Percentiles rank a stretch among this genome's conserved stretches.
phyloP scores from a whole-genome alignment of 768 basidiomycete genomes.

The Rhodotorula paludigena region DNA sequence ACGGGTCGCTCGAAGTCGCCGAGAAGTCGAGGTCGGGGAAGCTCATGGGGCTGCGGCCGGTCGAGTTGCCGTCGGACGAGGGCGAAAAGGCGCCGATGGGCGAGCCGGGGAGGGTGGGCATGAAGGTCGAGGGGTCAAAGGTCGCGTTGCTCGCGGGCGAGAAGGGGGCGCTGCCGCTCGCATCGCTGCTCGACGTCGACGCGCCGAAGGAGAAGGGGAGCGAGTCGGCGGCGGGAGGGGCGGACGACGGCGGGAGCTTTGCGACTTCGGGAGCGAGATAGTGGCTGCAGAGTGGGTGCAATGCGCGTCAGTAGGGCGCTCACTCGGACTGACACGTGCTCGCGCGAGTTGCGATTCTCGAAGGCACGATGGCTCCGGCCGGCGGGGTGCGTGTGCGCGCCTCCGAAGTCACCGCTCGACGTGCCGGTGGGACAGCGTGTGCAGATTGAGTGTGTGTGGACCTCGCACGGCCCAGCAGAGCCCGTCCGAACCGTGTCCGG shows the following conservation, averaged over 20 bases:
- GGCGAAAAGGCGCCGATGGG: constrained; percentile 35
- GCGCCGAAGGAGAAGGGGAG: constrained; percentile 29
- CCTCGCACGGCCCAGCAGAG: too few species aligned
- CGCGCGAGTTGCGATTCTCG: neutral
- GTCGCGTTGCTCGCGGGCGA: neutral
- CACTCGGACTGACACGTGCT: too few species aligned
- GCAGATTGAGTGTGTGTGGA: too few species aligned
- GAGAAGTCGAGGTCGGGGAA: constrained; percentile 32
- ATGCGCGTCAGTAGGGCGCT: neutral
- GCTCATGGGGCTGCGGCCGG: constrained; percentile 20
- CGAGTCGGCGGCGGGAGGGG: neutral
- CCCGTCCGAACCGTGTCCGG: too few species aligned
- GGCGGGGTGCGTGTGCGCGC: too few species aligned
- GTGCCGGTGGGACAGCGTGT: too few species aligned
- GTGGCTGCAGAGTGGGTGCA: constrained; percentile 3
- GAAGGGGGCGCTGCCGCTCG: neutral
- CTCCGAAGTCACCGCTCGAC: too few species aligned
- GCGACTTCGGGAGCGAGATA: constrained; percentile 37
- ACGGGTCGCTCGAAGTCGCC: constrained; percentile 4
- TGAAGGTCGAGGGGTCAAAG: constrained; percentile 32
- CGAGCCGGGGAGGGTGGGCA: constrained; percentile 34
- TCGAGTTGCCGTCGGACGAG: constrained; percentile 23
- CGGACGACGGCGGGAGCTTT: constrained; percentile 15
- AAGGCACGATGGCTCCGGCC: too few species aligned
- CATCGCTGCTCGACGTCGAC: too few species aligned